Evolutionary conservation across 148 eudicot species (phyloP), one percentile per base, ranked within the genome.

Genomic region (Talinum fruticosum): DNA sequence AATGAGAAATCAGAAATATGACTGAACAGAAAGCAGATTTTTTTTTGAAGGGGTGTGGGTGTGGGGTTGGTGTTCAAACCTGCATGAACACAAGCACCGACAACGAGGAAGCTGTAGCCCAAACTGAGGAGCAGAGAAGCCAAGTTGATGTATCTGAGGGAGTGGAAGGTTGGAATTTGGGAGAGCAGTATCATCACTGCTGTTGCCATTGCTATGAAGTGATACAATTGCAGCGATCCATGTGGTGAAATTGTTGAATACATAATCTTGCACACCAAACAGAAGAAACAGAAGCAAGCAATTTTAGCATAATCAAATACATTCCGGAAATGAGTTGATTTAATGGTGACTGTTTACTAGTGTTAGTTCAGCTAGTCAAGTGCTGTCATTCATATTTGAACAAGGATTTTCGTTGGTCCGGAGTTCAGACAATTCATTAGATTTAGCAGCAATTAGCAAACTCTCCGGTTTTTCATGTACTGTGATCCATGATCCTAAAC

Each of bases 111-210:
- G 54, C 91, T 91, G 83, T 96, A 96, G 85, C 89, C 97, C 81
- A 96, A 87, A 81, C 98, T 87, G 75, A 96, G 92, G 62, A 96
- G 36, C 54, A 96, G 88, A 0, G 99, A 96, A 57, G 49, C 91
- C 77, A 96, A 73, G 90, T 90, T 96, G 76, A 96, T 80, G 82
- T 96, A 90, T 82, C 99, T 85, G 82, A 96, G 97, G 30, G 99
- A 93, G 82, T 96, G 99, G 85, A 96, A 96, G 62, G 90, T 81
- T 32, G 99, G 99, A n/a, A 96, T 79, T 78, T 96, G 99, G 30
- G 98, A 84, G 65, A 96, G 92, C 47, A 88, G 37, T 51, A 91
- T 89, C 97, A 96, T 91, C 53, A 93, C 87, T 66, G 73, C 88
- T 18, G 99, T 96, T 86, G 88, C 98, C 85, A 96, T 89, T 7